phyloP scores from a whole-genome alignment of 108 stramenopile species.

The Discostella pseudostelligera region DNA sequence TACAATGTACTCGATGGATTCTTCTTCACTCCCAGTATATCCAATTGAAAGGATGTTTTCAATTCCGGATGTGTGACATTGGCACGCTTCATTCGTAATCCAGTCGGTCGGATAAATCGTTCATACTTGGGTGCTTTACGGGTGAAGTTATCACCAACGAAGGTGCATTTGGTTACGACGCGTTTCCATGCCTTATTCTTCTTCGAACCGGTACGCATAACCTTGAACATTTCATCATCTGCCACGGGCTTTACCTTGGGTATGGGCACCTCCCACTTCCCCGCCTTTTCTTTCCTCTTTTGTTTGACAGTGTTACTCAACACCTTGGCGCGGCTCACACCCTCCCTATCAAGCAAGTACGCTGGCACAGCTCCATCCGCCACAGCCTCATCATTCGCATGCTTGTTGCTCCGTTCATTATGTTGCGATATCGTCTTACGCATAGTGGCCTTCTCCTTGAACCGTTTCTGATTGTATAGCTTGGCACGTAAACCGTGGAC shows the following conservation, averaged over 20 bases:
- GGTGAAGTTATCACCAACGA: conserved; percentile 96
- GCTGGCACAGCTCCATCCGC: conserved; percentile 97
- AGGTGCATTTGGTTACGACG: conserved; percentile 97
- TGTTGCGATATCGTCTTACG: conserved; percentile 99
- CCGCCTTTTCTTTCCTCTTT: conserved; percentile 99
- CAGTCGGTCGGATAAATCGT: conserved; percentile 97
- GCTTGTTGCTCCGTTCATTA: conserved; percentile 94
- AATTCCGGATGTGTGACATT: conserved; percentile 99
- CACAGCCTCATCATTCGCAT: conserved; percentile 93
- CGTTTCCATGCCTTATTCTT: conserved; percentile 98
- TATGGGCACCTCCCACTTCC: conserved; percentile 99
- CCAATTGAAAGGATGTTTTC: conserved; percentile 97
- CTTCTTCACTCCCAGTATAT: conserved; percentile 99
- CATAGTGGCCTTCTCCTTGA: conserved; percentile 99
- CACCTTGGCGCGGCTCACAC: conserved; percentile 96
- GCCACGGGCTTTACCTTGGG: conserved; percentile 99
- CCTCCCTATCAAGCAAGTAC: conserved; percentile 98
- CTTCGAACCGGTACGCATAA: conserved; percentile 88
- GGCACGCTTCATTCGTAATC: conserved; percentile 97
- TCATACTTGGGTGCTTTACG: conserved; percentile 99
- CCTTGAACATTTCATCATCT: conserved; percentile 99
- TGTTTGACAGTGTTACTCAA: conserved; percentile 98
- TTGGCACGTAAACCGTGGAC: conserved; percentile 96
- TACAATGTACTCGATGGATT: conserved; percentile 93
- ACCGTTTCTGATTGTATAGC: conserved; percentile 94